phyloP scores from a whole-genome alignment of 257 asterid species.

The Nemophila menziesii region DNA sequence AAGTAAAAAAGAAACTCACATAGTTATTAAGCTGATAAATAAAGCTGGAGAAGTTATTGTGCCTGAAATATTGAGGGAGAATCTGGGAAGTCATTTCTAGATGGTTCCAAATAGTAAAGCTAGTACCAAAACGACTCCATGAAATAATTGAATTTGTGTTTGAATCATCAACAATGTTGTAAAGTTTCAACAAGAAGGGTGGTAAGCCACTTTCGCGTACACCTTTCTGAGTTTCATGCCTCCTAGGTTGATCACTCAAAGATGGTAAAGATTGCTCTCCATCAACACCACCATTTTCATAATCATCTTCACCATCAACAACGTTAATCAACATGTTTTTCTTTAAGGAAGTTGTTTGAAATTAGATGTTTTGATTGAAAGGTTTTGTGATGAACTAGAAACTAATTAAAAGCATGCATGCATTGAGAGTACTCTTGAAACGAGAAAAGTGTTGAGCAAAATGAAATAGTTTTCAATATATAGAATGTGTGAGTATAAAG shows the following conservation, averaged over 20 bases:
- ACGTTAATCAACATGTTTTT: too few species aligned
- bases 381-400: too few species aligned
- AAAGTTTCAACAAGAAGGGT: slow-evolving; percentile 41
- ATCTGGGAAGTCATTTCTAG: slow-evolving; percentile 27
- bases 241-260: neutral
- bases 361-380: too few species aligned
- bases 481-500: too few species aligned
- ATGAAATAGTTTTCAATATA: too few species aligned
- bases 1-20: slow-evolving; percentile 18
- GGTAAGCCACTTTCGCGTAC: slow-evolving; percentile 9
- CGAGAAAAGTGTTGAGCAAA: neutral
- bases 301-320: too few species aligned
- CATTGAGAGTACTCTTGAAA: neutral
- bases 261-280: neutral
- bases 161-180: slow-evolving; percentile 45
- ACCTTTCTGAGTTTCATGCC: neutral
- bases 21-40: slow-evolving; percentile 59
- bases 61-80: slow-evolving; percentile 41
- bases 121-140: slow-evolving; percentile 35
- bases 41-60: slow-evolving; percentile 47
- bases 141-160: slow-evolving; percentile 26
- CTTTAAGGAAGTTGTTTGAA: too few species aligned
- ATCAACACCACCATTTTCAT: too few species aligned
- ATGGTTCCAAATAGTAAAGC: slow-evolving; percentile 49
- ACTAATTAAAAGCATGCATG: neutral